Evolutionary conservation across 805 yeast species (phyloP), one percentile per base, ranked within the genome.

Genomic region (Suhomyces vadensis): DNA sequence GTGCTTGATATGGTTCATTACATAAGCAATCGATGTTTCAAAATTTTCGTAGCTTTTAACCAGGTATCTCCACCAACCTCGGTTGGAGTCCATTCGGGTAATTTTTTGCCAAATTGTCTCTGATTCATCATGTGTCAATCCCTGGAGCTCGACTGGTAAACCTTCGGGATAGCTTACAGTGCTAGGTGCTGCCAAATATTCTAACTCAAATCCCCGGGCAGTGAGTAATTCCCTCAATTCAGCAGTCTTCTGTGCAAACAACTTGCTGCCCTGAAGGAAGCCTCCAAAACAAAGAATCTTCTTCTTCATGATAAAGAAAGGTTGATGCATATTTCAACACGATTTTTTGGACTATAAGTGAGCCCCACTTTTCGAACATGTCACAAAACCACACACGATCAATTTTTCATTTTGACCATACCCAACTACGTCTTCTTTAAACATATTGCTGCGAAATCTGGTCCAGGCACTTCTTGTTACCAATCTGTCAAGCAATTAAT

Each of bases 21-120:
- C 49, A 39, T 54, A 60, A 5, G 58, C 41, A 20, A 66, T 41
- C 0, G 71, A 49, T 16, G 57, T 58, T 6, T 61, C 57, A 22
- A 64, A 59, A 4, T 73, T 73, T 5, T 29, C n/a, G 10, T 8
- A 2, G 10, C 9, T 2, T 9, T 8, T 2, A 5, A 14, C 33
- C 20, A 14, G 7, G 7, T 48, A 42, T 41, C 67, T 61, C 64
- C 67, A 69, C 74, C 75, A 71, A 49, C 73, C 64, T 23, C 72
- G 47, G 43, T 69, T 69, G 41, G 51, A 35, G 36, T 58, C 58
- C 13, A 48, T 48, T 3, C 49, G 61, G 16, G 61, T 67, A 10
- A 70, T 53, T 7, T 52, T 43, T 3, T 52, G 37, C 75, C 75
- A 71, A 27, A 26, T 6, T 5, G 41, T 26, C 17, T 38, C 41